phyloP scores from a whole-genome alignment of 768 basidiomycete species.

The Agaricus bisporus region DNA sequence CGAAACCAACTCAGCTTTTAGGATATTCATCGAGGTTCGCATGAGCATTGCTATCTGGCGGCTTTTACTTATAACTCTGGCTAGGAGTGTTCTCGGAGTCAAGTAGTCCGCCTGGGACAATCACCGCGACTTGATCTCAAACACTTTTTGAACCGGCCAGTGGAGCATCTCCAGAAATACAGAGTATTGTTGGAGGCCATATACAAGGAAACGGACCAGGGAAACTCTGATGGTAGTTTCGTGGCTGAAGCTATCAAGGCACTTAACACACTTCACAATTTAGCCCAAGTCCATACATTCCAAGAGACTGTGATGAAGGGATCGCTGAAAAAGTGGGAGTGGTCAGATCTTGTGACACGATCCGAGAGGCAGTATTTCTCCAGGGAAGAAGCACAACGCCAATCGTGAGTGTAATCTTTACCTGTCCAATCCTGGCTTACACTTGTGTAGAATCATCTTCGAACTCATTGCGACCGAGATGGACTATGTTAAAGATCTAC shows the following conservation, averaged over 20 bases:
- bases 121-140: conserved; percentile 57
- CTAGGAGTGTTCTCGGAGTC: conserved; percentile 41
- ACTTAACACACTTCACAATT: conserved; percentile 74
- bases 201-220: conserved; percentile 71
- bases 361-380: conserved; percentile 12
- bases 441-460: conserved; percentile 70
- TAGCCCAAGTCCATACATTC: conserved; percentile 84
- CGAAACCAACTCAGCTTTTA: conserved; percentile 76
- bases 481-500: conserved; percentile 92
- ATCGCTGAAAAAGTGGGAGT: conserved; percentile 75
- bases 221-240: conserved; percentile 80
- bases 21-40: conserved; percentile 76
- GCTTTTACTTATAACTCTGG: not conserved
- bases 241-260: conserved; percentile 78
- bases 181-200: conserved; percentile 84
- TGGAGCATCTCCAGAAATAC: conserved; percentile 80
- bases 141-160: conserved; percentile 72
- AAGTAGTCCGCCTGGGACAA: conserved; percentile 32
- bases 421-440: not conserved
- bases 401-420: conserved; percentile 55
- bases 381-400: conserved; percentile 35
- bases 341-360: conserved; percentile 71
- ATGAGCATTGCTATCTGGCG: not conserved
- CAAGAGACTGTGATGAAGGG: conserved; percentile 86
- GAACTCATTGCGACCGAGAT: conserved; percentile 96